Percentiles rank a stretch among this genome's conserved stretches.
Conservation (phyloP, 106 monocot species). For the Apostasia shenzhenica region DNA sequence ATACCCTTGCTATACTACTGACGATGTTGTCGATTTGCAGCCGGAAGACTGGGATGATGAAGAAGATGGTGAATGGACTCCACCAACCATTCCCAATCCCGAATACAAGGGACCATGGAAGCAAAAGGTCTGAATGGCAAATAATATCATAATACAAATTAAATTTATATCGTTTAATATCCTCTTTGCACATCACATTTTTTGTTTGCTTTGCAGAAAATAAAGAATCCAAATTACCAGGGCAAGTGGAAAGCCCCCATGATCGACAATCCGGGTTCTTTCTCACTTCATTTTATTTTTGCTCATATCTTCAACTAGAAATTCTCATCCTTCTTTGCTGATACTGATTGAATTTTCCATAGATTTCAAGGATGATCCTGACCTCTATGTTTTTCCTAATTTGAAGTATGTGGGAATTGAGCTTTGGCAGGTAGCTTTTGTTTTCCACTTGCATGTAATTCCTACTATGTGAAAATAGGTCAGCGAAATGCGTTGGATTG, state of each 20-base stretch:
- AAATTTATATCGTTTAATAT: too few species aligned
- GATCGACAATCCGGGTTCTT: constrained; percentile 65
- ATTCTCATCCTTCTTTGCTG: background rate
- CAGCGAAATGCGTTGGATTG: too few species aligned
- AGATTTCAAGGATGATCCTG: constrained; percentile 67
- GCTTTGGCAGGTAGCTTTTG: constrained; percentile 45
- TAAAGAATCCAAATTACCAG: constrained; percentile 71
- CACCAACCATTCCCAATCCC: constrained; percentile 37
- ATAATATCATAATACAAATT: too few species aligned
- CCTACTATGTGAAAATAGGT: too few species aligned
- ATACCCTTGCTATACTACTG: background rate
- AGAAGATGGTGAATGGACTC: constrained; percentile 75
- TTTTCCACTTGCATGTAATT: background rate
- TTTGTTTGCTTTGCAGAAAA: constrained; percentile 21
- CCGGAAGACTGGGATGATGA: constrained; percentile 82
- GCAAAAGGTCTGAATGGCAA: constrained; percentile 26
- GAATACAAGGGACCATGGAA: constrained; percentile 63
- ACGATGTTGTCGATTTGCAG: constrained; percentile 13
- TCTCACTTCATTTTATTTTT: constrained; percentile 2
- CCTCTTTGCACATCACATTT: too few species aligned
- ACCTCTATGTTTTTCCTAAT: constrained; percentile 54
- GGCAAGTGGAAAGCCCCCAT: constrained; percentile 79
- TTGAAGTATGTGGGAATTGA: constrained; percentile 64
- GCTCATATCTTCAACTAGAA: background rate
- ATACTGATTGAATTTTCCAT: background rate